Percentiles rank a stretch among this genome's conserved stretches.
These are phyloP conservation scores for Stephanocyclus meneghinianus DNA, from an alignment of 352 stramenopile species.

Conservation along the genomic window DNA sequence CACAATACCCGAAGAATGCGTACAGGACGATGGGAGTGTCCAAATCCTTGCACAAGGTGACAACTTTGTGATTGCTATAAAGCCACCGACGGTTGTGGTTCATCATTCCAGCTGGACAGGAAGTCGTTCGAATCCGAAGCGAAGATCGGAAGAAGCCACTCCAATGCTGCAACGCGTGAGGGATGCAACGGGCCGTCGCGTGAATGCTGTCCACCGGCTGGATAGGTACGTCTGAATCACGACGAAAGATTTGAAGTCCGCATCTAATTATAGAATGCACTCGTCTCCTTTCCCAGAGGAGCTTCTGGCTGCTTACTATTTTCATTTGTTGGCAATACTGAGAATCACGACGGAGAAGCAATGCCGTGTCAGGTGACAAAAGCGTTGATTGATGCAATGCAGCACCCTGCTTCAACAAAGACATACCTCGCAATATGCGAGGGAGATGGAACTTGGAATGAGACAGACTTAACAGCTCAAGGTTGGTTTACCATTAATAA, in stretches of 20 bases:
- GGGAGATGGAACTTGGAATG: slow-evolving; percentile 49
- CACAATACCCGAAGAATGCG: slow-evolving; percentile 18
- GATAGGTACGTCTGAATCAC: slow-evolving; percentile 26
- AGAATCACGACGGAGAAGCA: slow-evolving; percentile 12
- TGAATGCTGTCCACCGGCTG: slow-evolving; percentile 54
- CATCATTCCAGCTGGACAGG: slow-evolving; percentile 51
- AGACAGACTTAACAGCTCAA: slow-evolving; percentile 32
- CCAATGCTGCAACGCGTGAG: slow-evolving; percentile 56
- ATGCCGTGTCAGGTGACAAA: slow-evolving; percentile 40
- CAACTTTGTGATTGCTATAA: slow-evolving; percentile 46
- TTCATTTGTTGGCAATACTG: slow-evolving; percentile 35
- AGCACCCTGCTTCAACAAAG: slow-evolving; percentile 42
- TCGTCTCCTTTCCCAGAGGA: not conserved
- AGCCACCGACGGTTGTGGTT: slow-evolving; percentile 37
- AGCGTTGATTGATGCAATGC: slow-evolving; percentile 53
- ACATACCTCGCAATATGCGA: slow-evolving; percentile 54
- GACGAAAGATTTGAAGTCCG: not conserved
- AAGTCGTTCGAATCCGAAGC: slow-evolving; percentile 11
- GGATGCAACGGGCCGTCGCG: slow-evolving; percentile 36
- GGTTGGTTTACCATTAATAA: slow-evolving; percentile 55
- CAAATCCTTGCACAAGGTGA: slow-evolving; percentile 41
- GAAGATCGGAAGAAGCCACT: slow-evolving; percentile 21
- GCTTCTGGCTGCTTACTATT: slow-evolving; percentile 52
- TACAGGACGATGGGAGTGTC: slow-evolving; percentile 11
- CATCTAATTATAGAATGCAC: not conserved